Conservation (phyloP, 345 rosid species). For the Aethionema arabicum region DNA sequence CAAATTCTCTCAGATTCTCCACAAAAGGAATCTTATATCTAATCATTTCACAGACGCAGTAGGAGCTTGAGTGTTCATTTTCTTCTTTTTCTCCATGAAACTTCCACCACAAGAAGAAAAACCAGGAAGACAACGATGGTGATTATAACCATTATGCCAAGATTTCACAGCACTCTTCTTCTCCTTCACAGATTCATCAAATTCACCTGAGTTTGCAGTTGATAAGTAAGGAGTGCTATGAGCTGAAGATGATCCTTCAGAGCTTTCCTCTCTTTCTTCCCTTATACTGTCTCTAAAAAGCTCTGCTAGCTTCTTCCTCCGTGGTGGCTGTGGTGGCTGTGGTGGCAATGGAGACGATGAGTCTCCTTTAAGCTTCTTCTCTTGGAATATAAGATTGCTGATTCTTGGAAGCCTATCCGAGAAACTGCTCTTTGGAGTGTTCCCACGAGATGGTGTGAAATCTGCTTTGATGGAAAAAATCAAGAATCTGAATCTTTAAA, state of each 20-base stretch:
- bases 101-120: slow-evolving; percentile 52
- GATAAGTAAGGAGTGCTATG: slow-evolving; percentile 52
- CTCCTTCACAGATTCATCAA: slow-evolving; percentile 44
- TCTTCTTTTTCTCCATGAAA: slow-evolving; percentile 75
- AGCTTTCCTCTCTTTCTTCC: slow-evolving; percentile 43
- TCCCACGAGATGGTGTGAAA: slow-evolving; percentile 89
- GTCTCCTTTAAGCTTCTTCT: slow-evolving; percentile 38
- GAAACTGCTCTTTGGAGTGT: slow-evolving; percentile 66
- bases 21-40: background rate
- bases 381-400: slow-evolving; percentile 31
- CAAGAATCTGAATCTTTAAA: background rate
- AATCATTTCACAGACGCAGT: slow-evolving; percentile 41
- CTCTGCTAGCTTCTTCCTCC: slow-evolving; percentile 77
- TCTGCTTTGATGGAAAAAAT: slow-evolving; percentile 40
- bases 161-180: slow-evolving; percentile 43
- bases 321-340: slow-evolving; percentile 42
- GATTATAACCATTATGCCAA: slow-evolving; percentile 28
- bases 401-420: slow-evolving; percentile 45
- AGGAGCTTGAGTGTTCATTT: slow-evolving; percentile 47
- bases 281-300: slow-evolving; percentile 62
- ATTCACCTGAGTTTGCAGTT: slow-evolving; percentile 46
- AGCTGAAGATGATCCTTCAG: slow-evolving; percentile 36
- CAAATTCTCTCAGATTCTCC: background rate
- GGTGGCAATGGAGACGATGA: slow-evolving; percentile 46
- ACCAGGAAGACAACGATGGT: slow-evolving; percentile 75